Percentiles rank a stretch among this genome's conserved stretches.
phyloP scores from a whole-genome alignment of 2,329 filamentous ascomycete species.

The Talaromyces pinophilus region DNA sequence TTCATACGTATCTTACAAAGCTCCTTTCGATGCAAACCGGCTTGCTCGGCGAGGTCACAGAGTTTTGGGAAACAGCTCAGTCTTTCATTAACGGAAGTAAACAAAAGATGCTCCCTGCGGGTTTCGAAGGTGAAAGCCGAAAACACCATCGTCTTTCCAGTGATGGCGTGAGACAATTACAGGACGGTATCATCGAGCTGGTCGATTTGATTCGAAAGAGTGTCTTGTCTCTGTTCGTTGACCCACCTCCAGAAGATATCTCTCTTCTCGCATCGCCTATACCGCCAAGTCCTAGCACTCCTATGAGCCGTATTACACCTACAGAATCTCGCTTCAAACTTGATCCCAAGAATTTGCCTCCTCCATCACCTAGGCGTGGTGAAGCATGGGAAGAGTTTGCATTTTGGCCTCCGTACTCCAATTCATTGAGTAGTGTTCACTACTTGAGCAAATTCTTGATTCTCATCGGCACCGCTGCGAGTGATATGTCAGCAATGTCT shows the following conservation, averaged over 20 bases:
- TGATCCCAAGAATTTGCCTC: conserved; percentile 73
- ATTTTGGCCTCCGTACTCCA: conserved; percentile 93
- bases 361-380: conserved; percentile 73
- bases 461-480: conserved; percentile 81
- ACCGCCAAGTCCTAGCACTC: conserved; percentile 66
- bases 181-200: conserved; percentile 78
- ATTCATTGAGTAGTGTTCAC: conserved; percentile 87
- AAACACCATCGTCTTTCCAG: conserved; percentile 77
- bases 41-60: conserved; percentile 82
- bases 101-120: conserved; percentile 75
- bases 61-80: conserved; percentile 91
- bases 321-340: conserved; percentile 75
- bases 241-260: conserved; percentile 86
- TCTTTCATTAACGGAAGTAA: conserved; percentile 86
- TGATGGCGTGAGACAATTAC: conserved; percentile 69
- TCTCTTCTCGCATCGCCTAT: conserved; percentile 82
- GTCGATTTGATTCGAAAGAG: conserved; percentile 79
- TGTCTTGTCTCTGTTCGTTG: conserved; percentile 78
- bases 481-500: conserved; percentile 76
- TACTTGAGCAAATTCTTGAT: conserved; percentile 81
- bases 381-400: conserved; percentile 91
- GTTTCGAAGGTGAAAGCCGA: conserved; percentile 77
- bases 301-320: conserved; percentile 58
- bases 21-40: conserved; percentile 75
- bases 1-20: conserved; percentile 70